Evolutionary conservation across 768 basidiomycete genomes (phyloP).

Genomic region (Tulasnella sp.): DNA sequence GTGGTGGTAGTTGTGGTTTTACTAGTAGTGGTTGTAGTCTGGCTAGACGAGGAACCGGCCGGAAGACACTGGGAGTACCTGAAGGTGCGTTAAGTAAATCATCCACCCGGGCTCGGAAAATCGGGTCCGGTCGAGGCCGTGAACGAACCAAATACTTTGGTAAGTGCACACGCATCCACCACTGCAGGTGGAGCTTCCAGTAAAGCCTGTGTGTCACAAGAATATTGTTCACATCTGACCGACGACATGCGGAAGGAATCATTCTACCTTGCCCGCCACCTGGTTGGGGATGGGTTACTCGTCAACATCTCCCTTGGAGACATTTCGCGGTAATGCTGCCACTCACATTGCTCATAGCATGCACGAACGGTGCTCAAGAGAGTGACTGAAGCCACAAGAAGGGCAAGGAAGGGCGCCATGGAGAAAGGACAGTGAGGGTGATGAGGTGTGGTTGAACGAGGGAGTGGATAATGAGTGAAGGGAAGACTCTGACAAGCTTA

Average conservation of each 20-base stretch:
- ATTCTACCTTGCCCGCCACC: slow-evolving; percentile 37
- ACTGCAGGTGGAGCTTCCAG: slow-evolving; percentile 44
- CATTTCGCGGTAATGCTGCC: background rate
- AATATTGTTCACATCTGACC: background rate
- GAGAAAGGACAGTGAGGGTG: background rate
- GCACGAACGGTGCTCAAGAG: background rate
- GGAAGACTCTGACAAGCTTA: background rate
- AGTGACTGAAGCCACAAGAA: background rate
- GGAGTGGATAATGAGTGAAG: background rate
- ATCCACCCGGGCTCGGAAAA: background rate
- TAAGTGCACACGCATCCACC: slow-evolving; percentile 36
- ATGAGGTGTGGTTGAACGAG: background rate
- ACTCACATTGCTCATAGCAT: slow-evolving; percentile 20
- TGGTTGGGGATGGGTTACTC: slow-evolving; percentile 13
- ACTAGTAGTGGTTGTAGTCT: background rate
- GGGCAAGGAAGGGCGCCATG: background rate
- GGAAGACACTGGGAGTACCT: slow-evolving; percentile 14
- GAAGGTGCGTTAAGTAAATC: background rate
- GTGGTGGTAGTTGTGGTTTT: background rate
- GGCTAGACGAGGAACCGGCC: background rate
- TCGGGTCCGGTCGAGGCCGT: background rate
- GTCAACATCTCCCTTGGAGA: background rate
- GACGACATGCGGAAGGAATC: background rate
- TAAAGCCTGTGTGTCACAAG: slow-evolving; percentile 16
- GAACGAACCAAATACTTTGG: background rate